Conservation (phyloP, 495 filamentous ascomycete species). For the Hypoxylon lenormandii region DNA sequence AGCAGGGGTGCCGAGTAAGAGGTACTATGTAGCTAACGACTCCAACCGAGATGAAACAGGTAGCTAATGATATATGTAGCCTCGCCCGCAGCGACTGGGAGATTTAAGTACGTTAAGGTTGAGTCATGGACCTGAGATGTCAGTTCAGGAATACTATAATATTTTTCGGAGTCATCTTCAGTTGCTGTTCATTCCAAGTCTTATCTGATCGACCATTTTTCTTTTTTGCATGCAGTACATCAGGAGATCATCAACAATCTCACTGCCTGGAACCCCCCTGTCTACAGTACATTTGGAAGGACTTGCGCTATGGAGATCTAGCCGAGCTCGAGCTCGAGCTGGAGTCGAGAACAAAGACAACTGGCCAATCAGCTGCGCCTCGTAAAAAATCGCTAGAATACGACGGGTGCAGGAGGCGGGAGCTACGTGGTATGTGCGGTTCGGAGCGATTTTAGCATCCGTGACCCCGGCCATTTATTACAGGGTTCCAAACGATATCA, state of each 20-base stretch:
- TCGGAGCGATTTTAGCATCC: slow-evolving; percentile 21
- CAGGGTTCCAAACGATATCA: neutral
- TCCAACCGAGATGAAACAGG: slow-evolving; percentile 31
- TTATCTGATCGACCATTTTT: neutral
- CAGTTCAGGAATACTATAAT: neutral
- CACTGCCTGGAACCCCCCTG: slow-evolving; percentile 1
- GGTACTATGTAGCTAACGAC: neutral
- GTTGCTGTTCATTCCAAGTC: no score
- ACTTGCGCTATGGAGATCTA: slow-evolving; percentile 13
- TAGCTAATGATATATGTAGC: slow-evolving; percentile 10
- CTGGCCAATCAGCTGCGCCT: slow-evolving; percentile 11
- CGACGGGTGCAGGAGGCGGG: slow-evolving; percentile 10
- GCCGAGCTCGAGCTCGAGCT: slow-evolving; percentile 8
- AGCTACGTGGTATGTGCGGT: neutral
- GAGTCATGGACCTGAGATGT: neutral
- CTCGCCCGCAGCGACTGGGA: neutral
- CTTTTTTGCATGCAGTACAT: no score
- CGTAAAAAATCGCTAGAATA: slow-evolving; percentile 35
- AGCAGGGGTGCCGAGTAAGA: slow-evolving; percentile 16
- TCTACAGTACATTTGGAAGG: neutral
- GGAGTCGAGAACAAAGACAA: neutral
- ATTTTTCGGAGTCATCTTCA: no score
- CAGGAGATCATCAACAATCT: neutral
- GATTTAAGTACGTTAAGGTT: slow-evolving; percentile 2
- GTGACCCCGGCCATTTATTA: slow-evolving; percentile 12